Base-by-base conservation (phyloP, 1,284 basidiomycete genomes). In the Ustilago xerochloae region DNA sequence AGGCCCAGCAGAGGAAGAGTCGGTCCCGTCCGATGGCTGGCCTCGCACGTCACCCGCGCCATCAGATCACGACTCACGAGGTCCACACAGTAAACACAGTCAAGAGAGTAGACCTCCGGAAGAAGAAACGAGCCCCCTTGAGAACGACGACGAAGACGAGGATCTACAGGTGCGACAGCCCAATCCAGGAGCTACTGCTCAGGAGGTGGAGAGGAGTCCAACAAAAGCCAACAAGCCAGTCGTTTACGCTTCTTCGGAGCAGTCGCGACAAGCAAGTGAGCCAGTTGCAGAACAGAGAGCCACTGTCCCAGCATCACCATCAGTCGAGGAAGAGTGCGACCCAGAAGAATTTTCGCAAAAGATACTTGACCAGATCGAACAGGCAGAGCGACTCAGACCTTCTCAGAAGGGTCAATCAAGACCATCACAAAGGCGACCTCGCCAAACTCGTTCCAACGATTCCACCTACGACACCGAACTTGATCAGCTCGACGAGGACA, bases 241-340 rank as follows among this genome's bases (percentile, higher is more conserved):
- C 35, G 41, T 32, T 5, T 48, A 46, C 16, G 24, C 52, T 26
- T 48, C 56, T 4, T 51, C 61, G 3, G 30, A 48, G 13, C 39
- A 32, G 2, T 43, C 26, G 4, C 39, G 51, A 26, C 35, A 26
- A 24, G 9, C 47, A 12, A 12, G 18, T n/a, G 56, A 62, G 28
- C 50, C 30, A 1, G n/a, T 26, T 22, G 33, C 58, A 10, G 9
- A n/a, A 18, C 46, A 48, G n/a, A 45, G 29, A 4, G 22, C 18
- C 7, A 20, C 6, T 9, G 5, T 20, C 10, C 26, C 6, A 18
- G 28, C 12, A 12, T 45, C 66, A 1, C 47, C 62, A 1, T 33
- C 62, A 9, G 33, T 54, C 9, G 59, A 63, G 6, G 72, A 75
- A 18, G 72, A 75, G 29, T 63, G 66, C 0, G 72, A 75, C 45